These are phyloP conservation scores for Orbilia quercus DNA, from an alignment of 2,329 filamentous ascomycete genomes.

Conservation along the genomic window DNA sequence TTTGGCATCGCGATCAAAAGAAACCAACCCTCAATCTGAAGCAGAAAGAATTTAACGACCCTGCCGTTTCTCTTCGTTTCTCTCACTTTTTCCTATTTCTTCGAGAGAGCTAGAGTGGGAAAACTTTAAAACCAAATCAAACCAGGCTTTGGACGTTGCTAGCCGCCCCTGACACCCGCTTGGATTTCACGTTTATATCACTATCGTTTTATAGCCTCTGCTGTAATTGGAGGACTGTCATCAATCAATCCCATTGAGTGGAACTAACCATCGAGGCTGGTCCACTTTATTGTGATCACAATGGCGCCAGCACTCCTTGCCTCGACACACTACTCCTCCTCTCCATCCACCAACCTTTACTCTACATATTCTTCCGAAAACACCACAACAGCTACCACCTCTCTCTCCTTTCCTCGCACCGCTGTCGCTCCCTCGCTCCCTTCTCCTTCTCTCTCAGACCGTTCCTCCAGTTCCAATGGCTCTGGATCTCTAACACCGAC, in stretches of 20 bases:
- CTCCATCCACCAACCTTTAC: constrained; percentile 35
- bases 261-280: constrained; percentile 40
- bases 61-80: constrained; percentile 24
- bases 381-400: constrained; percentile 29
- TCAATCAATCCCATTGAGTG: constrained; percentile 45
- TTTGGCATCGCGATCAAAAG: constrained; percentile 19
- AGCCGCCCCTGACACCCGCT: constrained; percentile 33
- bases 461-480: constrained; percentile 53
- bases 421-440: constrained; percentile 44
- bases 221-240: constrained; percentile 55
- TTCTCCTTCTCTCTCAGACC: constrained; percentile 50
- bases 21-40: constrained; percentile 22
- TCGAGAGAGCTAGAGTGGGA: constrained; percentile 4
- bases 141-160: constrained; percentile 19
- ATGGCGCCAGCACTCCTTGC: constrained; percentile 55
- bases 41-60: constrained; percentile 39
- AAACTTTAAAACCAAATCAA: constrained; percentile 47
- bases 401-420: constrained; percentile 46
- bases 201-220: constrained; percentile 25
- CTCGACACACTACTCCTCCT: constrained; percentile 47
- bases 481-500: constrained; percentile 51
- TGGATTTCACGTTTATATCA: constrained; percentile 29
- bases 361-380: constrained; percentile 46
- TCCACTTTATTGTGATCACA: constrained; percentile 29
- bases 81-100: too few species aligned